Conservation (phyloP, 164 flowering plant genomes). For the Chimonanthus praecox region DNA sequence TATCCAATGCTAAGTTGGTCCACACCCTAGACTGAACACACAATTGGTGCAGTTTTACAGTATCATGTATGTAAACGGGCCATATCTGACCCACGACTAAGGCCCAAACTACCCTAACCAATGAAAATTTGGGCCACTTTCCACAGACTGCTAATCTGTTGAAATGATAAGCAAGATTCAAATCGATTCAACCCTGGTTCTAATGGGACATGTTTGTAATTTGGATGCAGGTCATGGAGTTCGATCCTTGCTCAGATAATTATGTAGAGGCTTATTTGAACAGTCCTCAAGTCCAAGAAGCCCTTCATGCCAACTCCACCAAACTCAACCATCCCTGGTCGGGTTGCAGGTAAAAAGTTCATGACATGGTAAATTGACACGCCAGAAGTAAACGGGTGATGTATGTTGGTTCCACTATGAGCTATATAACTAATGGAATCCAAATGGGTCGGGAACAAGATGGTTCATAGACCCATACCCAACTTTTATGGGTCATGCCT, state of each 20-base stretch:
- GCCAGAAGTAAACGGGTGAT: not conserved
- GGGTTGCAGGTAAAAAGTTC: slow-evolving; percentile 35
- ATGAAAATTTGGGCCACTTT: too few species aligned
- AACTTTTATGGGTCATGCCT: too few species aligned
- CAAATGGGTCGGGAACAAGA: not conserved
- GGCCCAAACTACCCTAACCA: too few species aligned
- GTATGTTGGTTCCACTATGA: not conserved
- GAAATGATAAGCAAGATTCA: too few species aligned
- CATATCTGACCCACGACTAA: too few species aligned
- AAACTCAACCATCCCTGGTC: slow-evolving; percentile 9
- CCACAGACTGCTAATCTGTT: too few species aligned
- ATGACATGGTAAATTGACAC: too few species aligned
- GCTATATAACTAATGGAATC: not conserved
- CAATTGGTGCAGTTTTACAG: too few species aligned
- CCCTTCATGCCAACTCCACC: slow-evolving; percentile 53
- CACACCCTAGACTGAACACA: too few species aligned
- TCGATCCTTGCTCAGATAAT: slow-evolving; percentile 59
- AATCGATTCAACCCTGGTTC: not conserved
- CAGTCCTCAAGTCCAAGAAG: slow-evolving; percentile 50
- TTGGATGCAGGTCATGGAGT: slow-evolving; percentile 17
- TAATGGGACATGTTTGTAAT: not conserved
- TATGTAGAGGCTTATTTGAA: slow-evolving; percentile 53
- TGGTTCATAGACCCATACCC: too few species aligned
- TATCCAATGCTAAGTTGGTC: too few species aligned
- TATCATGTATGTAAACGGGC: too few species aligned